Base-by-base conservation (phyloP, 2,329 filamentous ascomycete genomes). In the Penicillium sclerotigenum region DNA sequence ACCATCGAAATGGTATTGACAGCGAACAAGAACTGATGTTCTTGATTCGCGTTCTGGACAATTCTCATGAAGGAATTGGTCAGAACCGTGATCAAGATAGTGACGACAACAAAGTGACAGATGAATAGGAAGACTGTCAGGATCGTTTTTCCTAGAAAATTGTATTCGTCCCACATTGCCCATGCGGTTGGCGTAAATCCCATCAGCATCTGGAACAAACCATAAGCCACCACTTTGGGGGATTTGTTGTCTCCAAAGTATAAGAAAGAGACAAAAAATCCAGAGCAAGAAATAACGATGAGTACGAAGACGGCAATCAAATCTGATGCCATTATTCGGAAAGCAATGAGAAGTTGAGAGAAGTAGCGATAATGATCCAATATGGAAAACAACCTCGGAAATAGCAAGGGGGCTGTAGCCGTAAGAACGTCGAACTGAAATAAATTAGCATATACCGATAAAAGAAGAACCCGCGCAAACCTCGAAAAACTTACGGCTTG, bases 1-100 rank as follows among this genome's bases (percentile, higher is more conserved):
- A 97, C 93, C 90, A 96, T 95, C 5, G 91, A 95, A 47, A 97
- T 96, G 5, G 93, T 95, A 70, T 97, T 97, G 72, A 97, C 91
- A 0, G 93, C 93, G 68, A 97, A 97, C 2, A 97, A 76, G 70
- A 96, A 97, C 62, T 87, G 85, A 65, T 97, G 92, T 74, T 97
- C 93, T 71, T 97, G 89, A 52, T 91, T 90, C 8, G 92, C 91
- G 69, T 97, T 97, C 49, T 91, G 91, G 2, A 94, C 90, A 69
- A 97, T 93, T 1, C 88, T 86, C 88, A 95, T 96, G 77, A 97
- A 97, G 0, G 90, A 96, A 70, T 97, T 97, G 5, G 92, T 96
- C 59, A 97, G 74, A n/a, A 97, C 93, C 0, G 92, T 96, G 65
- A 97, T 93, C 33, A 97, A 79, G 50, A 97, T 96, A 1, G 93